These are phyloP conservation scores for Trametes sanguinea DNA, from an alignment of 768 basidiomycete genomes.

Conservation along the genomic window DNA sequence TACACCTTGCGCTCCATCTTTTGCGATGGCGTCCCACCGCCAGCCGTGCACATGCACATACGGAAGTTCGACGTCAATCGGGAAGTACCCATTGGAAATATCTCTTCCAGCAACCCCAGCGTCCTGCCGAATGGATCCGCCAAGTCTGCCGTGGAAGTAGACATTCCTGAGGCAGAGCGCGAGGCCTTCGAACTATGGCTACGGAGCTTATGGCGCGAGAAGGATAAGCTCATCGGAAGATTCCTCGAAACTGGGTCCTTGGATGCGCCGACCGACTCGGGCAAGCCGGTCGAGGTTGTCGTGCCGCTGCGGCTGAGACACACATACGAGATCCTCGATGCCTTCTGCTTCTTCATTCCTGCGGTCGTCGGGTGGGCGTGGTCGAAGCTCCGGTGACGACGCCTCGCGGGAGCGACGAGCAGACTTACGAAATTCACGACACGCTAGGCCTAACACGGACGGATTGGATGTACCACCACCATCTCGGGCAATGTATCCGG, in stretches of 20 bases:
- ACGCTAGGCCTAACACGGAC: not conserved
- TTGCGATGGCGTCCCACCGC: constrained; percentile 77
- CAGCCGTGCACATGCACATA: constrained; percentile 84
- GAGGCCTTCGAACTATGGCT: constrained; percentile 81
- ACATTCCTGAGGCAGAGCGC: constrained; percentile 36
- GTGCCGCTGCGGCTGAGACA: constrained; percentile 63
- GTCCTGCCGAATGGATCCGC: constrained; percentile 31
- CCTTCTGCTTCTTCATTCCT: constrained; percentile 74
- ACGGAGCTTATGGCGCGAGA: constrained; percentile 76
- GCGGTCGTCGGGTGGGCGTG: constrained; percentile 29
- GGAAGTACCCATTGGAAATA: constrained; percentile 70
- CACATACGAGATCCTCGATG: constrained; percentile 58
- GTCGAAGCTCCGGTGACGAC: constrained; percentile 23
- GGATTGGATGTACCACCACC: constrained; percentile 6
- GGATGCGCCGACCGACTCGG: constrained; percentile 25
- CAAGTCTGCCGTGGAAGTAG: constrained; percentile 25
- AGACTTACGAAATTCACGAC: constrained; percentile 8
- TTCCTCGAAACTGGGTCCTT: constrained; percentile 61
- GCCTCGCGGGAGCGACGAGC: constrained; percentile 1
- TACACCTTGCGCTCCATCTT: constrained; percentile 93
- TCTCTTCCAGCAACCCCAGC: constrained; percentile 41
- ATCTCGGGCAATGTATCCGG: constrained; percentile 2
- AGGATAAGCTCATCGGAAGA: constrained; percentile 75
- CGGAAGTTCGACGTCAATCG: constrained; percentile 70
- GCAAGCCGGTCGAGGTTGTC: constrained; percentile 35